Conservation (phyloP, 176 grass and related monocot genomes). For the Secale cereale region DNA sequence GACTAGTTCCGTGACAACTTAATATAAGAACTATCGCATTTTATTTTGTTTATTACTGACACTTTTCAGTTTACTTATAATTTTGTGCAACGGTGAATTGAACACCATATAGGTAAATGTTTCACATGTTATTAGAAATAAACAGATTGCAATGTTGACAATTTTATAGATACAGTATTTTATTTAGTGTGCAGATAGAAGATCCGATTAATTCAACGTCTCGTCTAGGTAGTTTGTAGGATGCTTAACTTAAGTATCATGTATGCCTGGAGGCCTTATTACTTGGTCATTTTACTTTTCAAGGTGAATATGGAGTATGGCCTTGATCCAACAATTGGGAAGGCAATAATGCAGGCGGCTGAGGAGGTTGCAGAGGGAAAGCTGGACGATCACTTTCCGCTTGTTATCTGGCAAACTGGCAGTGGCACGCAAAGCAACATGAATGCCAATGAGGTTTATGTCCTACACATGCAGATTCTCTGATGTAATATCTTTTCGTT, state of each 20-base stretch:
- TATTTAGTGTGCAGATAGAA: not conserved
- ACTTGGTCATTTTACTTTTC: constrained; percentile 9
- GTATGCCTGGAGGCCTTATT: constrained; percentile 13
- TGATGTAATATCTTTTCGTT: not conserved
- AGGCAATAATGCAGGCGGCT: constrained; percentile 87
- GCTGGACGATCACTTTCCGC: constrained; percentile 89
- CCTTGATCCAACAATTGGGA: constrained; percentile 77
- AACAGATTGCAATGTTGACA: not conserved
- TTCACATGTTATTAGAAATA: not conserved
- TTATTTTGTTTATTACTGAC: not conserved
- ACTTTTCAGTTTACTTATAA: not conserved
- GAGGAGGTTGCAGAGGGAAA: constrained; percentile 89
- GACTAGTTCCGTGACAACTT: not conserved
- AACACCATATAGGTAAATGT: not conserved
- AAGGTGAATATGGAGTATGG: constrained; percentile 99
- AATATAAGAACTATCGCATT: not conserved
- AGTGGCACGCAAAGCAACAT: constrained; percentile 99
- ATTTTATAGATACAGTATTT: not conserved
- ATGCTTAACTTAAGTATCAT: constrained; percentile 8
- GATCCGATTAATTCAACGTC: not conserved
- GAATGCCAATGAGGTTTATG: constrained; percentile 94
- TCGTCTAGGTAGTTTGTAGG: constrained; percentile 2
- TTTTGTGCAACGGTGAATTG: not conserved
- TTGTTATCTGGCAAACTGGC: constrained; percentile 99
- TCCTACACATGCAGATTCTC: constrained; percentile 8